These are phyloP conservation scores for Periconia sp. DNA, from an alignment of 2,329 filamentous ascomycete species.

Conservation along the genomic window DNA sequence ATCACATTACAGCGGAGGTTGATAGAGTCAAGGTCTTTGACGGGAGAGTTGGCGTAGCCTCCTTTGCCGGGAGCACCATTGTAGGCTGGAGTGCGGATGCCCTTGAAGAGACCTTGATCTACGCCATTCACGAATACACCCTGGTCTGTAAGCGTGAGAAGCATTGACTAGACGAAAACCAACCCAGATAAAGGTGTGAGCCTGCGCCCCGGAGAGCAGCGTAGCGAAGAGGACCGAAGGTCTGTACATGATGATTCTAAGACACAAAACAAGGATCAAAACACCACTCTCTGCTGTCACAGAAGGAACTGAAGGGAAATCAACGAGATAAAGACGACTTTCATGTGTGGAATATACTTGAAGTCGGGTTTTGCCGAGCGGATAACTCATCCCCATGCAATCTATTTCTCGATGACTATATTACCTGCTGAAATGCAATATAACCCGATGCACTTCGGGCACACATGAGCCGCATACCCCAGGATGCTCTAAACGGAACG, in stretches of 20 bases:
- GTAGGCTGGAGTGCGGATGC: slow-evolving; percentile 37
- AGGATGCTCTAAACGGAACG: not conserved
- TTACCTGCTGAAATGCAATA: no score
- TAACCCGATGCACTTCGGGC: not conserved
- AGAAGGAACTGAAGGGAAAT: not conserved
- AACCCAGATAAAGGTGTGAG: slow-evolving; percentile 40
- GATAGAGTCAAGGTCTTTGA: slow-evolving; percentile 47
- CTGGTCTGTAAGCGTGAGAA: slow-evolving; percentile 12
- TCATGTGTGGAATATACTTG: not conserved
- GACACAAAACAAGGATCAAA: no score
- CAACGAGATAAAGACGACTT: not conserved
- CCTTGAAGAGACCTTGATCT: slow-evolving; percentile 37
- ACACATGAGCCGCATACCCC: not conserved
- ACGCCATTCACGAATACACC: slow-evolving; percentile 39
- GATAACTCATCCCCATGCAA: no score
- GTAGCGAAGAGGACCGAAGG: slow-evolving; percentile 17
- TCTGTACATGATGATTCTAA: slow-evolving; percentile 19
- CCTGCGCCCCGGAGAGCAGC: slow-evolving; percentile 23
- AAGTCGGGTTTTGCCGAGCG: slow-evolving; percentile 12
- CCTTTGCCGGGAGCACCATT: slow-evolving; percentile 42
- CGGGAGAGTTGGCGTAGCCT: slow-evolving; percentile 49
- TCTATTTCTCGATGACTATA: slow-evolving; percentile 26
- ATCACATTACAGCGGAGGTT: slow-evolving; percentile 50
- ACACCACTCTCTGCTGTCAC: no score
- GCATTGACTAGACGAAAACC: not conserved